A percentile compares a stretch with the other conserved stretches of the same genome.
These are phyloP conservation scores for Yamadazyma songkhlaensis DNA, from an alignment of 1,139 yeast genomes.

Conservation along the genomic window DNA sequence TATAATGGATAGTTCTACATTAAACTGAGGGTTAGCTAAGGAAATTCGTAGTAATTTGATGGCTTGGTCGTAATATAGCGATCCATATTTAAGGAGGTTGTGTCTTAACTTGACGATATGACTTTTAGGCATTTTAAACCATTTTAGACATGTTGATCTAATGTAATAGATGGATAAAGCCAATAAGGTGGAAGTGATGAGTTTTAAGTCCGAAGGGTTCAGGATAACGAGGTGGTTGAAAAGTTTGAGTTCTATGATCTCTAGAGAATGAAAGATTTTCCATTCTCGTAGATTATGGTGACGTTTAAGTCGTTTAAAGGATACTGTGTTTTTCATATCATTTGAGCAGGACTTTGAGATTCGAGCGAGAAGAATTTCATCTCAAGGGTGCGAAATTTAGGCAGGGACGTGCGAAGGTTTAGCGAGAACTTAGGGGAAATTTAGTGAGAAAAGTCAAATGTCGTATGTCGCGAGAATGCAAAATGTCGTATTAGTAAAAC, in stretches of 20 bases:
- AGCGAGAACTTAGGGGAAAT: too few species aligned
- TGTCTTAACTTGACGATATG: conserved; percentile 12
- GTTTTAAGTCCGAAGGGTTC: conserved; percentile 9
- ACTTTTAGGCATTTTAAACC: conserved; percentile 12
- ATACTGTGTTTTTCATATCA: too few species aligned
- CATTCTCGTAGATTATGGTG: conserved; percentile 1
- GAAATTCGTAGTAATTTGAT: conserved; percentile 18
- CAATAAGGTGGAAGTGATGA: conserved; percentile 16
- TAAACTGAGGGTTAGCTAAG: conserved; percentile 15
- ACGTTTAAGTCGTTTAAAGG: not conserved
- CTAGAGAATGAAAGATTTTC: conserved; percentile 3
- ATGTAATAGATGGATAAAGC: conserved; percentile 20
- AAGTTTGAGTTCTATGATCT: conserved; percentile 9
- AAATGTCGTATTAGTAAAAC: too few species aligned
- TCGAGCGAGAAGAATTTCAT: too few species aligned
- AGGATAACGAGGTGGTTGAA: conserved; percentile 7
- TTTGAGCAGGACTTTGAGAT: too few species aligned
- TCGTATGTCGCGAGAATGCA: too few species aligned
- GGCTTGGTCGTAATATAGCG: conserved; percentile 21
- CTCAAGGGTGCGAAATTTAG: too few species aligned
- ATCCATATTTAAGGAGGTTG: conserved; percentile 14
- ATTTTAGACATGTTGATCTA: conserved; percentile 20
- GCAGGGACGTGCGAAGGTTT: too few species aligned
- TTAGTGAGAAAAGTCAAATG: too few species aligned
- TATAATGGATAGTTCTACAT: conserved; percentile 20